Evolutionary conservation across 2,329 filamentous ascomycete species (phyloP).

Genomic region (Fusarium aywerte): DNA sequence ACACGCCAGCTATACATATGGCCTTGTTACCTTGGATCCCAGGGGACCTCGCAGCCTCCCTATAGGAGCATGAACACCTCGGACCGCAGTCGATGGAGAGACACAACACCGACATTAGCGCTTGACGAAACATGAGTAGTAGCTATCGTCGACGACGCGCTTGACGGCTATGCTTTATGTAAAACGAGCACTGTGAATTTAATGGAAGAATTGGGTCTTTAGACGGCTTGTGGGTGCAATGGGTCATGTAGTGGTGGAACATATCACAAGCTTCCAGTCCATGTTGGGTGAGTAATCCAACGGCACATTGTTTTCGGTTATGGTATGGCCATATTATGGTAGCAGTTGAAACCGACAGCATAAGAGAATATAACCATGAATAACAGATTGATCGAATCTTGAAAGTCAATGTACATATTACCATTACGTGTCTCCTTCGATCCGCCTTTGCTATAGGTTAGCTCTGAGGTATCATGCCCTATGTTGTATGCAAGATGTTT

Average conservation of each 20-base stretch:
- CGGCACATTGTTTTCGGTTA: background rate
- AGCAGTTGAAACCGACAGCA: background rate
- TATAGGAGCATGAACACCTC: background rate
- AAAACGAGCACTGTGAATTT: background rate
- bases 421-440: background rate
- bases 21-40: background rate
- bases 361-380: background rate
- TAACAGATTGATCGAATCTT: background rate
- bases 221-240: background rate
- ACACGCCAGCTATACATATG: too few species aligned
- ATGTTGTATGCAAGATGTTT: background rate
- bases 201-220: background rate
- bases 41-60: background rate
- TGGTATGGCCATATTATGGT: background rate
- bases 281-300: background rate
- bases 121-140: background rate
- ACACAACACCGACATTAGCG: too few species aligned
- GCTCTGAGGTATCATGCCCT: background rate
- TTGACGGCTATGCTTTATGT: background rate
- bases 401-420: too few species aligned
- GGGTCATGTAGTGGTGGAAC: background rate
- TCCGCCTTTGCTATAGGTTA: conserved; percentile 4
- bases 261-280: background rate
- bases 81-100: background rate
- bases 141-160: too few species aligned